Percentiles rank a stretch among this genome's conserved stretches.
Evolutionary conservation across 2,329 filamentous ascomycete species (phyloP).

Genomic region (Colletotrichum sojae): DNA sequence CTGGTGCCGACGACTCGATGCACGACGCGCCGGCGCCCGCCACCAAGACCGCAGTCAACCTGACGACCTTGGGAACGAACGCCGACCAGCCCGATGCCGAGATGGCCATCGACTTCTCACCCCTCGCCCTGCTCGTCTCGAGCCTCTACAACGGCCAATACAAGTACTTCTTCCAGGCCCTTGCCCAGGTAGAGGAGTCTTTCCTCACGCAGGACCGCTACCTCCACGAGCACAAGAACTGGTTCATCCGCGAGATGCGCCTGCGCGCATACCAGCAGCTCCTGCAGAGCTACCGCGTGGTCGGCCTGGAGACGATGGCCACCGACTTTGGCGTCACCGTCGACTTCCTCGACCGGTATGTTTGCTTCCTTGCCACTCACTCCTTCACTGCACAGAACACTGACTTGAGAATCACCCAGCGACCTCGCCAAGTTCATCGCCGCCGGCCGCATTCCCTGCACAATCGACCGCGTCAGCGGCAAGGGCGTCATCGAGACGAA

Average conservation of each 20-base stretch:
- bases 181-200: constrained; percentile 91
- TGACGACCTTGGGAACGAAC: constrained; percentile 83
- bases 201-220: constrained; percentile 97
- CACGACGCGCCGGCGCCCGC: constrained; percentile 66
- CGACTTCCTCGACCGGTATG: constrained; percentile 94
- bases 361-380: constrained; percentile 36
- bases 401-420: constrained; percentile 58
- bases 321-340: constrained; percentile 97
- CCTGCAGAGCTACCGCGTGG: constrained; percentile 95
- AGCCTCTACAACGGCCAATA: constrained; percentile 96
- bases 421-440: constrained; percentile 98
- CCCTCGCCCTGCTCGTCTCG: constrained; percentile 88
- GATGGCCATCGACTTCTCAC: constrained; percentile 87
- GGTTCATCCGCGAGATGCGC: constrained; percentile 99
- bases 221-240: constrained; percentile 93
- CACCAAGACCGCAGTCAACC: constrained; percentile 80
- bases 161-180: constrained; percentile 90
- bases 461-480: constrained; percentile 95
- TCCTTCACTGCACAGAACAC: background rate
- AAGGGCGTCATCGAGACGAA: constrained; percentile 99
- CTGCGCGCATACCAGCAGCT: constrained; percentile 96
- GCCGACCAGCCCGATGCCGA: constrained; percentile 83
- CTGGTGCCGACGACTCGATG: constrained; percentile 84
- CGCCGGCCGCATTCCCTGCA: constrained; percentile 93
- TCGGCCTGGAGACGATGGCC: constrained; percentile 97